phyloP scores from a whole-genome alignment of 352 stramenopile species.

The Phytophthora sojae region DNA sequence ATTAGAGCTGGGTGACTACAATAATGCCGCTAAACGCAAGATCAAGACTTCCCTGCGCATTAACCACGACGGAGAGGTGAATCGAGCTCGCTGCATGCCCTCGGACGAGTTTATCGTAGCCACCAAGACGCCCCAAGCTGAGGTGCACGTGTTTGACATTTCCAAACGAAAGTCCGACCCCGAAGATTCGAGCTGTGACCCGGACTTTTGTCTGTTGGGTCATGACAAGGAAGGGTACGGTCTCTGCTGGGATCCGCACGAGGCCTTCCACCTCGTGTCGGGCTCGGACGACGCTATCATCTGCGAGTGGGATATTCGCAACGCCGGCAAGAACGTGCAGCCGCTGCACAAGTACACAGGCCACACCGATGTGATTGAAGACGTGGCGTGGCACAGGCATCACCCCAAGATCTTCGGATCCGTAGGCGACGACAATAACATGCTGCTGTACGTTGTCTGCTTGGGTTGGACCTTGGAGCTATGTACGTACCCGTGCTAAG shows the following conservation, averaged over 20 bases:
- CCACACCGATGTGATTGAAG: slow-evolving; percentile 96
- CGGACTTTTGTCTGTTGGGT: slow-evolving; percentile 74
- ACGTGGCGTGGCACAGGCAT: slow-evolving; percentile 97
- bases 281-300: slow-evolving; percentile 97
- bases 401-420: slow-evolving; percentile 95
- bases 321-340: slow-evolving; percentile 83
- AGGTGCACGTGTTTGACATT: slow-evolving; percentile 98
- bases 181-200: slow-evolving; percentile 71
- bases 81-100: slow-evolving; percentile 98
- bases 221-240: slow-evolving; percentile 95
- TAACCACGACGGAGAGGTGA: slow-evolving; percentile 98
- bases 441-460: slow-evolving; percentile 84
- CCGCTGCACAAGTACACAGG: slow-evolving; percentile 89
- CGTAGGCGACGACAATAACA: slow-evolving; percentile 95
- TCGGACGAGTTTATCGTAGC: slow-evolving; percentile 98
- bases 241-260: slow-evolving; percentile 95
- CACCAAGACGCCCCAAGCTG: slow-evolving; percentile 93
- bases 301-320: slow-evolving; percentile 96
- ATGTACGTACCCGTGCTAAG: slow-evolving; percentile 3
- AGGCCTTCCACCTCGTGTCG: slow-evolving; percentile 90
- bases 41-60: slow-evolving; percentile 97
- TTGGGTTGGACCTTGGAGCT: neutral
- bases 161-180: slow-evolving; percentile 95
- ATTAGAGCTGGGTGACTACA: slow-evolving; percentile 80
- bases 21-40: slow-evolving; percentile 82